Base-by-base conservation (phyloP, 768 basidiomycete species). In the Arthromyces matolae region DNA sequence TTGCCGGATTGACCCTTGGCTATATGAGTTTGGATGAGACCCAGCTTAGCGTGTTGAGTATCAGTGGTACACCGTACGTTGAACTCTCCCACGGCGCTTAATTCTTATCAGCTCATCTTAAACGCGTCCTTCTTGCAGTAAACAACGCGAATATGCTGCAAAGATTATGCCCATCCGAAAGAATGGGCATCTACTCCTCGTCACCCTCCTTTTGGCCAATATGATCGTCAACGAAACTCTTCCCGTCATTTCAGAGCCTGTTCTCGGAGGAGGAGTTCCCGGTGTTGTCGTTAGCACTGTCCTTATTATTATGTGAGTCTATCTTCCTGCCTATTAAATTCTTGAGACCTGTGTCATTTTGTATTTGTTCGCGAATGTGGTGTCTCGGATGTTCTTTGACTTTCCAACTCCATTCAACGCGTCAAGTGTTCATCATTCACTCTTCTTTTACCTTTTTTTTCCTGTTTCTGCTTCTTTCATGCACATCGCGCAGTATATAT, bases 11-110 rank as follows among this genome's bases (percentile, higher is more conserved):
- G 55, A 94, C 93, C 49, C 72, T 94, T 37, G 92, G 92, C 27
- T 93, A 91, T 65, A 93, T 94, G 87, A 88, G 85, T 56, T 76
- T 94, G 64, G 92, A 95, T 67, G 88, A 88, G 65, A 93, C 92
- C 32, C 91, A 93, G 73, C 78, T 95, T 34, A 84, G 86, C 60
- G 93, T 95, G 3, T 69, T 95, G 18, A 83, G 84, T 53, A 84
- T 91, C 51, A 86, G 86, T 46, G 93, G 93, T 13, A 89, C 87
- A 19, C 76, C 85, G 88, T 90, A 57, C 49, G 87, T 63, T 16
- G 16, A 39, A 36, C 5, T 42, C 29, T 36, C 41, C 31, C 9
- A 39, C 32, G 3, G 12, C 16, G 24, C 39, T 18, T 46, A 16
- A 42, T 19, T 28, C 18, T 20, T 22, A 6, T 12, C 13, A 8